Percentiles rank a stretch among this genome's conserved stretches.
Conservation (phyloP, 495 filamentous ascomycete species). For the Xylaria castorea region DNA sequence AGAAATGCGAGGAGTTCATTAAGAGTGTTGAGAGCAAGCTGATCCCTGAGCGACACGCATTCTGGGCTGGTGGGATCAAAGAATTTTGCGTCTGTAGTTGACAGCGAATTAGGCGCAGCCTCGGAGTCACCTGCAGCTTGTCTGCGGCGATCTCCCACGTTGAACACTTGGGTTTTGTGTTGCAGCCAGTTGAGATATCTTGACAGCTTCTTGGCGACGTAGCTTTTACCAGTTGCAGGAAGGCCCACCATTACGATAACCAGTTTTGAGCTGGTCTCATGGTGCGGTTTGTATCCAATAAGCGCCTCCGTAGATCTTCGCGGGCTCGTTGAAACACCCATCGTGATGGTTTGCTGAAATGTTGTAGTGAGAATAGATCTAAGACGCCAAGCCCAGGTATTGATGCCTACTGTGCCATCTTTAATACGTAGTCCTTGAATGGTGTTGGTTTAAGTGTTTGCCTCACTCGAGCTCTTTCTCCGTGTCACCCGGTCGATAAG, state of each 20-base stretch:
- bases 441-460: neutral
- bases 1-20: constrained; percentile 81
- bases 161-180: constrained; percentile 85
- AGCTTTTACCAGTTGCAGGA: constrained; percentile 82
- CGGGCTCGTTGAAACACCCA: constrained; percentile 1
- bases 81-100: constrained; percentile 68
- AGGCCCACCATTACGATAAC: constrained; percentile 88
- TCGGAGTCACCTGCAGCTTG: constrained; percentile 59
- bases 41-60: constrained; percentile 76
- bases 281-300: constrained; percentile 50
- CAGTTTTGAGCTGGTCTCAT: constrained; percentile 81
- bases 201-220: constrained; percentile 85
- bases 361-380: neutral
- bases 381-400: neutral
- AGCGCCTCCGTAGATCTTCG: constrained; percentile 21
- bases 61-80: constrained; percentile 78
- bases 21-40: constrained; percentile 77
- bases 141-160: constrained; percentile 78
- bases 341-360: neutral
- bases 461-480: constrained; percentile 2
- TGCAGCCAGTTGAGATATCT: constrained; percentile 87
- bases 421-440: neutral
- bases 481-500: neutral
- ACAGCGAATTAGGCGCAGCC: neutral
- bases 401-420: neutral